Evolutionary conservation across 2,329 filamentous ascomycete genomes (phyloP).

Genomic region (Sporothrix pallida): DNA sequence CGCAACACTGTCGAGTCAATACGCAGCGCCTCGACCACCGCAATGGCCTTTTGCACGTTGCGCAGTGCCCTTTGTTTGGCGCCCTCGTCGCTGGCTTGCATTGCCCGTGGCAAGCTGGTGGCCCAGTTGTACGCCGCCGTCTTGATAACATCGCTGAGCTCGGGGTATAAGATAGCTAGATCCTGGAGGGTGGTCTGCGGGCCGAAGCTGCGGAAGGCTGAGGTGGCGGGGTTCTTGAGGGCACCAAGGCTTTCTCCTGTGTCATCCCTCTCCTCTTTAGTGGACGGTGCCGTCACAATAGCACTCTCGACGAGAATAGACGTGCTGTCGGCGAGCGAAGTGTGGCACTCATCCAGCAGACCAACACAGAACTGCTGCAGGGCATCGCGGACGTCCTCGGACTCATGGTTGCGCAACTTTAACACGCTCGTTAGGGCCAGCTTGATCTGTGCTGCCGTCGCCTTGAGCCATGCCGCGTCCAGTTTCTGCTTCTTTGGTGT

Average conservation of each 20-base stretch:
- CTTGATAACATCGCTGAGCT: slow-evolving; percentile 64
- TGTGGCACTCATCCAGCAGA: slow-evolving; percentile 78
- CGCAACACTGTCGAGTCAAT: slow-evolving; percentile 71
- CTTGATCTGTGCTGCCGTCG: slow-evolving; percentile 80
- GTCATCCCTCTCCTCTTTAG: background rate
- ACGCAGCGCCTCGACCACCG: slow-evolving; percentile 66
- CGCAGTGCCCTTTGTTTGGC: slow-evolving; percentile 73
- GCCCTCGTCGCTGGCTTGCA: slow-evolving; percentile 84
- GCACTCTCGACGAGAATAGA: slow-evolving; percentile 80
- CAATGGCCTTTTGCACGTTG: slow-evolving; percentile 76
- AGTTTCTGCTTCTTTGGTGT: slow-evolving; percentile 34
- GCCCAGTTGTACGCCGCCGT: slow-evolving; percentile 81
- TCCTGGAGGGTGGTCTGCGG: slow-evolving; percentile 51
- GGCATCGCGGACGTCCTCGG: slow-evolving; percentile 69
- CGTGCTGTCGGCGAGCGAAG: slow-evolving; percentile 71
- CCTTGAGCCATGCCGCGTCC: slow-evolving; percentile 71
- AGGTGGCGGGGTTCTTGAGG: background rate
- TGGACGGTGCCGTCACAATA: slow-evolving; percentile 60
- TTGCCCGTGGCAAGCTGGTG: slow-evolving; percentile 76
- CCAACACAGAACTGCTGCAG: slow-evolving; percentile 74
- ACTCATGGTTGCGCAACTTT: slow-evolving; percentile 73
- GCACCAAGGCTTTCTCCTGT: background rate
- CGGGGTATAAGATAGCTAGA: slow-evolving; percentile 60
- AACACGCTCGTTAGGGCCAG: slow-evolving; percentile 79
- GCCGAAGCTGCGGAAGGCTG: slow-evolving; percentile 28